phyloP scores from a whole-genome alignment of 225 moss, liverwort and hornwort genomes.

The Climacium dendroides region DNA sequence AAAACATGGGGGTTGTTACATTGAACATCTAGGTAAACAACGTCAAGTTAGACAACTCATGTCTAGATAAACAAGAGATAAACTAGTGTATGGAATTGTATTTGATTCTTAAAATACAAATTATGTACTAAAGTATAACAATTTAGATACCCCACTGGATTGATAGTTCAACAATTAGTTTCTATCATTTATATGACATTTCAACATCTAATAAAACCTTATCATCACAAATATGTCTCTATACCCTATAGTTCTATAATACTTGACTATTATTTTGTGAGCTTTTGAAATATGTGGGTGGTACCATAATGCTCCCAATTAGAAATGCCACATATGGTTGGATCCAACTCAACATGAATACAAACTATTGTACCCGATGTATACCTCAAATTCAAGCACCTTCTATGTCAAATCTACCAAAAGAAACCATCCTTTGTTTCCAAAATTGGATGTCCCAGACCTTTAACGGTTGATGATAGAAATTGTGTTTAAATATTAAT shows the following conservation, averaged over 20 bases:
- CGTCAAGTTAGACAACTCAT: too few relatives aligned
- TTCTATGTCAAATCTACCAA: neutral
- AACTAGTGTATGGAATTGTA: neutral
- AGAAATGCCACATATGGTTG: rapidly evolving
- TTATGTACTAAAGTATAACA: neutral
- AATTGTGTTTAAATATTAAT: neutral
- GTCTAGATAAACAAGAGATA: too few relatives aligned
- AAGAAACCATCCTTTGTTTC: neutral
- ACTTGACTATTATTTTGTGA: neutral
- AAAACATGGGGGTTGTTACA: too few relatives aligned
- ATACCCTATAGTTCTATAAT: too few relatives aligned
- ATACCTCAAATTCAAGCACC: neutral
- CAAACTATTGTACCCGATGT: neutral
- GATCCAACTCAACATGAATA: neutral
- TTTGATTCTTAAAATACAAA: rapidly evolving
- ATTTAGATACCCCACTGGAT: too few relatives aligned
- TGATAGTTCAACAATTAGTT: neutral
- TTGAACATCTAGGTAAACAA: too few relatives aligned
- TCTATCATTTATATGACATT: neutral
- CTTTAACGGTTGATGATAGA: neutral
- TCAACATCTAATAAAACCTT: neutral
- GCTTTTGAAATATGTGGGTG: neutral
- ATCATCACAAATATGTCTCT: rapidly evolving
- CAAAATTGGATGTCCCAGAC: rapidly evolving
- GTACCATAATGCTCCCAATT: neutral